Conservation (phyloP, 2,329 filamentous ascomycete genomes). For the Epichloe coenophiala region DNA sequence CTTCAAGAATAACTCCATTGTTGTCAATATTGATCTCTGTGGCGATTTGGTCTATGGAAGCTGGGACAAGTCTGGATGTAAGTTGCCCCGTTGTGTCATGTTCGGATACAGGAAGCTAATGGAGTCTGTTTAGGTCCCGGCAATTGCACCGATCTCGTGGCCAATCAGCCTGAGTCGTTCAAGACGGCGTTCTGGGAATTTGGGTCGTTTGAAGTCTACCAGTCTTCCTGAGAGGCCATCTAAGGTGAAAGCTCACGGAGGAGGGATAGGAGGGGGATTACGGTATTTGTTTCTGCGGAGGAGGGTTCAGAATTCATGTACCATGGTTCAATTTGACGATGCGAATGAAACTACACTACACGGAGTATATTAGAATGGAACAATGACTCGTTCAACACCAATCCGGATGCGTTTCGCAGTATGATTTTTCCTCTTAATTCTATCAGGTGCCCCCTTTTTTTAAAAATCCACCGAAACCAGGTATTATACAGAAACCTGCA, state of each 20-base stretch:
- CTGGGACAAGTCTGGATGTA: constrained; percentile 33
- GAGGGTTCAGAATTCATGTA: too few relatives aligned
- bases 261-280: too few relatives aligned
- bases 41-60: constrained; percentile 38
- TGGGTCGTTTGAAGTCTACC: constrained; percentile 44
- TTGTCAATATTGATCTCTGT: constrained; percentile 53
- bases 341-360: too few relatives aligned
- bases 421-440: neutral
- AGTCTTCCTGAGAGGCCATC: constrained; percentile 7
- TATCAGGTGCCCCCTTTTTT: neutral
- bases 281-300: too few relatives aligned
- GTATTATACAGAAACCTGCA: neutral
- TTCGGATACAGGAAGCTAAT: neutral
- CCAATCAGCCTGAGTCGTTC: constrained; percentile 41
- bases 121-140: constrained; percentile 28
- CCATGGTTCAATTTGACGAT: too few relatives aligned
- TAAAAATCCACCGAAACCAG: neutral
- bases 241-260: too few relatives aligned
- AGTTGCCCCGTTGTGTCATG: constrained; percentile 4
- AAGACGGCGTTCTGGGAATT: constrained; percentile 53
- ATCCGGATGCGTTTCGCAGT: neutral
- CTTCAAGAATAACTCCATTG: constrained; percentile 52
- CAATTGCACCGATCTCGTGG: constrained; percentile 44
- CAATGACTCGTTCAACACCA: too few relatives aligned
- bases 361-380: too few relatives aligned